These are phyloP conservation scores for Quercus aquifolioides DNA, from an alignment of 306 rosid genomes.

Conservation along the genomic window DNA sequence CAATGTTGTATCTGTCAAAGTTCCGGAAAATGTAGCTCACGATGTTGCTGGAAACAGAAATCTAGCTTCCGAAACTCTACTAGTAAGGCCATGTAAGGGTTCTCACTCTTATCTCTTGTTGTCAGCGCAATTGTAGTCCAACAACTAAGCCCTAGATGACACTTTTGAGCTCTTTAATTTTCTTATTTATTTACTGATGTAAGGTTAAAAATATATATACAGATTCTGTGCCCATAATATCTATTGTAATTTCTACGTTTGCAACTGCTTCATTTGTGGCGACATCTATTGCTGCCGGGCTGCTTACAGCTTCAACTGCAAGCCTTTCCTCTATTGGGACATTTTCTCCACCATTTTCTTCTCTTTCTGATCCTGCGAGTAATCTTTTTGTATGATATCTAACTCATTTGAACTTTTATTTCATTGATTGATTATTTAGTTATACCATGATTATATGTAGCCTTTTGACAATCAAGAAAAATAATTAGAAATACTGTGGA, in stretches of 20 bases:
- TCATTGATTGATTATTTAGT: background rate
- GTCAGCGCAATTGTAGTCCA: too few species aligned
- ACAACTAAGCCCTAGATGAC: too few species aligned
- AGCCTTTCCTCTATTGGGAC: slow-evolving; percentile 68
- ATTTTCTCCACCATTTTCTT: slow-evolving; percentile 43
- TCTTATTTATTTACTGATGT: too few species aligned
- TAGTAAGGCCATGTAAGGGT: slow-evolving; percentile 83
- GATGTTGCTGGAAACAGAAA: slow-evolving; percentile 89
- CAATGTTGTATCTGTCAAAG: slow-evolving; percentile 31
- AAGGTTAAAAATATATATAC: slow-evolving; percentile 28
- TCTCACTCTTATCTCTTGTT: too few species aligned
- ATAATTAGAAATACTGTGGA: background rate
- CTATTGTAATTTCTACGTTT: slow-evolving; percentile 52
- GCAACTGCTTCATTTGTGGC: slow-evolving; percentile 56
- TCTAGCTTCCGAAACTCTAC: slow-evolving; percentile 77
- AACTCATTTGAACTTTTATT: slow-evolving; percentile 10
- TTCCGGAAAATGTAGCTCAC: slow-evolving; percentile 65
- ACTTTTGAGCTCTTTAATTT: too few species aligned
- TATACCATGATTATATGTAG: background rate
- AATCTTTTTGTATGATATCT: slow-evolving; percentile 64
- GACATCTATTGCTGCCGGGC: slow-evolving; percentile 65
- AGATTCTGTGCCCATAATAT: slow-evolving; percentile 61
- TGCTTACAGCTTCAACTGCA: slow-evolving; percentile 75
- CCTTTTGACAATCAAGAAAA: background rate
- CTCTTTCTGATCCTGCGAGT: slow-evolving; percentile 68